Evolutionary conservation across 129 eudicot species (phyloP), one percentile per base, ranked within the genome.

Genomic region (Centella asiatica): DNA sequence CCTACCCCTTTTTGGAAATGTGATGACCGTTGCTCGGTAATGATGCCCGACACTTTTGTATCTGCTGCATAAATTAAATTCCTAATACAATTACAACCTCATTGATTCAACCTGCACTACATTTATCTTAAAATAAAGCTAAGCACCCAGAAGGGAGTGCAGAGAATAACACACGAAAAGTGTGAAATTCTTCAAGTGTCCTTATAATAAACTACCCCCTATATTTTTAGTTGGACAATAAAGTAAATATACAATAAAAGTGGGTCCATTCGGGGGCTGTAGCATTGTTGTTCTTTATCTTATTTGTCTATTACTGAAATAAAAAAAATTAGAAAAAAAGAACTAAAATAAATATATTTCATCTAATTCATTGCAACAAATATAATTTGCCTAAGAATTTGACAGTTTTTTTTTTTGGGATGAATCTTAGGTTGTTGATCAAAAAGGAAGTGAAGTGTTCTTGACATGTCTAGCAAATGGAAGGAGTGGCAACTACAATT

Each of bases 381-480:
- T n/a, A n/a, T n/a, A n/a, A n/a, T n/a, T n/a, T 50, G 31, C 57
- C 32, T 23, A 3, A 10, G 15, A 51, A 51, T 11, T 37, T 15
- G 19, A 20, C 18, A 5, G 56, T 74, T 17, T 33, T 34, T 0
- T 4, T 34, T 4, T 34, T 34, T 34, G 0, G 5, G 5, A 0
- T 34, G 10, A 5, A 0, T 34, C 11, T 0, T 24, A 25, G 72
- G 80, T 82, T 84, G 87, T 72, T 76, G 18, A 54, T 31, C 82
- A 74, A 44, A 5, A 37, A 1, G 81, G 57, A 26, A 72, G 68
- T 58, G 70, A 77, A 44, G 15, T 84, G 60, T 71, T 71, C 57
- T 25, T 88, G 65, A 85, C 84, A 62, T 88, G 96, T 72, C 62
- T 82, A 44, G 57, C 56, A 18, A 81, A 67, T 65, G 69, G 87